Percentiles rank a stretch among this genome's conserved stretches.
Conservation (phyloP, 805 yeast species). For the Sugiyamaella chiloensis region DNA sequence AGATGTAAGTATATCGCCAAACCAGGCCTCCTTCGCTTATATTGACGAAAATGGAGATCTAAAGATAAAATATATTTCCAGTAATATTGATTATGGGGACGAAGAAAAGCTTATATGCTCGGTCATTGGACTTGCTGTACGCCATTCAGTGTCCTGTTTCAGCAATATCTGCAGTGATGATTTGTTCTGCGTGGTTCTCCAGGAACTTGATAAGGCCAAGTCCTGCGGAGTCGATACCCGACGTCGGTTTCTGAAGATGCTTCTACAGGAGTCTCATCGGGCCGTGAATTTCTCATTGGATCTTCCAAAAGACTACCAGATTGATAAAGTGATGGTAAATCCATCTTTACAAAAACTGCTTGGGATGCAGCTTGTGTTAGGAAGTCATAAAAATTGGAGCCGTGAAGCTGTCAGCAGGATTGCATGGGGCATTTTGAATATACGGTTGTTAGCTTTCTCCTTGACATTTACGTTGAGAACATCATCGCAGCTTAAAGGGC, state of each 20-base stretch:
- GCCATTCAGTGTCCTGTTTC: constrained; percentile 70
- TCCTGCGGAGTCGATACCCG: constrained; percentile 22
- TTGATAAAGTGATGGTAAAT: constrained; percentile 69
- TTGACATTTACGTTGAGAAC: constrained; percentile 62
- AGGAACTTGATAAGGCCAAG: constrained; percentile 33
- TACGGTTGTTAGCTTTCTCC: constrained; percentile 70
- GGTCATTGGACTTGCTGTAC: constrained; percentile 59
- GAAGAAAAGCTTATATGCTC: constrained; percentile 14
- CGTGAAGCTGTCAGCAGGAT: constrained; percentile 44
- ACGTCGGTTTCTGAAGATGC: constrained; percentile 38
- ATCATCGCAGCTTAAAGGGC: constrained; percentile 45
- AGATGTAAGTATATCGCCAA: constrained; percentile 34
- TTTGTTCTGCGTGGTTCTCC: constrained; percentile 48
- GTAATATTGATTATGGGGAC: constrained; percentile 8
- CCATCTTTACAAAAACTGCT: constrained; percentile 75
- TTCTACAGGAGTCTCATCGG: constrained; percentile 67
- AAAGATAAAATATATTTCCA: constrained; percentile 21
- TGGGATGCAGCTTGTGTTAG: constrained; percentile 65
- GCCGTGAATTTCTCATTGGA: constrained; percentile 71
- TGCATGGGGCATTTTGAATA: constrained; percentile 63
- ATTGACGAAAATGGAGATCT: constrained; percentile 17
- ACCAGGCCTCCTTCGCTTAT: constrained; percentile 29
- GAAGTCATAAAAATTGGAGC: constrained; percentile 47
- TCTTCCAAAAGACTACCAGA: constrained; percentile 60
- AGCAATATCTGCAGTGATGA: constrained; percentile 68